Evolutionary conservation across 2,329 filamentous ascomycete genomes (phyloP).

Genomic region (Aspergillus pseudoglaucus): DNA sequence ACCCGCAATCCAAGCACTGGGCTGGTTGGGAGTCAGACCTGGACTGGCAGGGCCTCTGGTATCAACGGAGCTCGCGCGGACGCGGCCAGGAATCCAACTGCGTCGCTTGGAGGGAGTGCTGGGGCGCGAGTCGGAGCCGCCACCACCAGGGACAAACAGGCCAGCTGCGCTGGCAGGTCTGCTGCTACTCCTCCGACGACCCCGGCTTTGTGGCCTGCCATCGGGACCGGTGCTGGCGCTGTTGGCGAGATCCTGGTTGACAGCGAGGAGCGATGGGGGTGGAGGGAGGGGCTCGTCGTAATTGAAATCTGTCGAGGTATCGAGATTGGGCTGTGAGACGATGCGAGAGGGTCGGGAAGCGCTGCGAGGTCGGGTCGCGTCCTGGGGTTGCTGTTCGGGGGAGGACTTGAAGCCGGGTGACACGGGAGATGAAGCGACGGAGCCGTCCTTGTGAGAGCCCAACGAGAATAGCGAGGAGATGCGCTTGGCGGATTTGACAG

Average conservation of each 20-base stretch:
- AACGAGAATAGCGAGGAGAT: slow-evolving; percentile 42
- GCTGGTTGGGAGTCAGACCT: slow-evolving; percentile 22
- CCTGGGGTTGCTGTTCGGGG: slow-evolving; percentile 18
- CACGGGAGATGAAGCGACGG: slow-evolving; percentile 23
- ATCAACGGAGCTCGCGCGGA: slow-evolving; percentile 27
- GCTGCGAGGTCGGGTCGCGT: slow-evolving; percentile 17
- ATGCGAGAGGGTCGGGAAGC: slow-evolving; percentile 28
- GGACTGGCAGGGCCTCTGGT: slow-evolving; percentile 14
- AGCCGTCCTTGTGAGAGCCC: slow-evolving; percentile 30
- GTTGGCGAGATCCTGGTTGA: slow-evolving; percentile 32
- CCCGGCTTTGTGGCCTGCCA: slow-evolving; percentile 31
- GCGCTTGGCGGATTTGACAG: slow-evolving; percentile 38
- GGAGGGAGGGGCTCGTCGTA: slow-evolving; percentile 29
- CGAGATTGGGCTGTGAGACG: slow-evolving; percentile 26
- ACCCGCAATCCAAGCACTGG: slow-evolving; percentile 53
- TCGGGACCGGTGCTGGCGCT: slow-evolving; percentile 22
- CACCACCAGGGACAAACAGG: slow-evolving; percentile 26
- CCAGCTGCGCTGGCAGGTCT: slow-evolving; percentile 30
- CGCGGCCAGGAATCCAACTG: slow-evolving; percentile 41
- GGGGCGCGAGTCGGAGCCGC: slow-evolving; percentile 27
- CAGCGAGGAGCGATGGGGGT: slow-evolving; percentile 34
- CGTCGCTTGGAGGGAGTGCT: slow-evolving; percentile 34
- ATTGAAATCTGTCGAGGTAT: slow-evolving; percentile 23
- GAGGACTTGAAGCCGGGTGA: slow-evolving; percentile 14
- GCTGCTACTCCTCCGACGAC: slow-evolving; percentile 27